Base-by-base conservation (phyloP, 1,284 basidiomycete species). In the Austroboletus novae-zelandiae region DNA sequence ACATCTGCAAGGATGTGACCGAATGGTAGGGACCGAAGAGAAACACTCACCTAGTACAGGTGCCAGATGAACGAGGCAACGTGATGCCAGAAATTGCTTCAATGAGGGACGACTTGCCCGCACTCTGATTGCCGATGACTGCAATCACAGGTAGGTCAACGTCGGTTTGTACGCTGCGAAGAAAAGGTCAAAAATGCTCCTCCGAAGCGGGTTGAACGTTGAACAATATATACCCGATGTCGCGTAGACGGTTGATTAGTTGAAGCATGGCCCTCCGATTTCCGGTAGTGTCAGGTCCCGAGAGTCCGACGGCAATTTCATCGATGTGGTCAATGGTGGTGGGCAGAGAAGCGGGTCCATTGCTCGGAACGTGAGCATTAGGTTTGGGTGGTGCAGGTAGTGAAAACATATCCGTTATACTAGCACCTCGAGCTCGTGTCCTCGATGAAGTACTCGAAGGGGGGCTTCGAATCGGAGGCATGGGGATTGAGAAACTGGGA, bases 11-110 rank as follows among this genome's bases (percentile, higher is more conserved):
- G 15, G 15, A 25, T 4, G 20, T 40, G 11, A 37, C n/a, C 36
- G 6, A 9, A 37, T 6, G 34, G 34, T 10, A 31, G 15, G 14
- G 36, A 4, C 39, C 6, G 15, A 40, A 40, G 3, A 9, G 11
- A 40, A 6, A 25, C 6, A 25, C 39, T 25, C 57, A 80, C 81
- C 85, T 70, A 1, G 86, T 89, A 55, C 86, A 89, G 0, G 78
- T 80, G 0, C 77, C 78, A 15, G 67, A 60, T 6, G 81, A 80
- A 4, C 84, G 77, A 20, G 84, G 84, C 0, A 88, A 68, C 0
- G 75, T 81, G 40, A 87, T 81, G 0, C 83, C 84, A 8, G 81
- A 84, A 23, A 89, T 86, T 0, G 82, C 75, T 57, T 88, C 84
- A 23, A 88, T 85, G 0, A 87, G 68, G 0, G 83, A 86, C 0